phyloP scores from a whole-genome alignment of 1,139 yeast species.

The Yarrowia galli region DNA sequence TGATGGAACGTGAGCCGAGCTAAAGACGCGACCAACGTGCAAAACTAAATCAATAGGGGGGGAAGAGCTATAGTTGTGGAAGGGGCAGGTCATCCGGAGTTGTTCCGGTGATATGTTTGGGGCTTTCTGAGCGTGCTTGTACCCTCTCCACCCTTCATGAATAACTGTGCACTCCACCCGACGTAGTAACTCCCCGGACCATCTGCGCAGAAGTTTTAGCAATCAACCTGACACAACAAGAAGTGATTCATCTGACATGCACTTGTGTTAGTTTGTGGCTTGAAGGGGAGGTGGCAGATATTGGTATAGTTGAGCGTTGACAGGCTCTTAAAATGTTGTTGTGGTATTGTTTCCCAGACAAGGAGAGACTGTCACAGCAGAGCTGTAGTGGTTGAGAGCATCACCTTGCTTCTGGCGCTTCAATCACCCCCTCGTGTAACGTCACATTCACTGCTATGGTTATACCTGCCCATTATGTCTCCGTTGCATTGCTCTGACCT shows the following conservation, averaged over 20 bases:
- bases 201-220: neutral
- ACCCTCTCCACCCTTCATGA: no score
- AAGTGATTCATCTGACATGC: neutral
- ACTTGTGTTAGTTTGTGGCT: neutral
- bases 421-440: neutral
- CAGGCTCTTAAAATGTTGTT: no score
- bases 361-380: no score
- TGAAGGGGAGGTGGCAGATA: neutral
- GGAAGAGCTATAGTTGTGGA: neutral
- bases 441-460: neutral
- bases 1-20: conserved; percentile 17
- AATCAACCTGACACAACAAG: conserved; percentile 1
- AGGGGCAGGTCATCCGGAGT: neutral
- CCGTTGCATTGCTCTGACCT: conserved; percentile 8
- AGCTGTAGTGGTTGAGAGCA: no score
- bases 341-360: no score
- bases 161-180: no score
- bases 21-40: conserved; percentile 22
- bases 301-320: no score
- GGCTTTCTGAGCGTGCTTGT: no score
- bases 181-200: neutral
- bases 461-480: neutral
- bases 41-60: neutral
- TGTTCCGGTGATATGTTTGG: no score
- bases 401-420: no score